Evolutionary conservation across 257 asterid species (phyloP).

Genomic region (Fraxinus cuspidata): DNA sequence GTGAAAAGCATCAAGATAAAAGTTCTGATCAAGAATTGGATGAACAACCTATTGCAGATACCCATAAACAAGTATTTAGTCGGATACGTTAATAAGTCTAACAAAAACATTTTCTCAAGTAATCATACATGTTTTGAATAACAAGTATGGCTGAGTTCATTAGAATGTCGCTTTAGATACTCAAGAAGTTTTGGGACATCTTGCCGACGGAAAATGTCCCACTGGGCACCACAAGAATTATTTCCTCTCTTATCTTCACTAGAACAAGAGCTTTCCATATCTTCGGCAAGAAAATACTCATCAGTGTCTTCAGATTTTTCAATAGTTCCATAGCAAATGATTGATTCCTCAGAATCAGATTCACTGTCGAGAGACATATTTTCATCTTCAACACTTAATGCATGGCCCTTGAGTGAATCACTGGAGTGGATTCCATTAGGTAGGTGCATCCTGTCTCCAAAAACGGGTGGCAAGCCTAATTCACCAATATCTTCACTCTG

Average conservation of each 20-base stretch:
- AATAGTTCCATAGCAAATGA: constrained; percentile 66
- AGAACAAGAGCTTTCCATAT: constrained; percentile 49
- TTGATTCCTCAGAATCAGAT: constrained; percentile 64
- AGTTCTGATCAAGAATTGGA: constrained; percentile 82
- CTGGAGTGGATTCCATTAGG: constrained; percentile 54
- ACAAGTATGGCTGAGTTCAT: constrained; percentile 57
- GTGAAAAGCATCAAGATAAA: constrained; percentile 90
- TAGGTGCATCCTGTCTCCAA: constrained; percentile 41
- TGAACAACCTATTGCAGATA: constrained; percentile 68
- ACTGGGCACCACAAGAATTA: constrained; percentile 74
- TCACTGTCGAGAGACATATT: constrained; percentile 58
- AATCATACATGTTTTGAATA: constrained; percentile 54
- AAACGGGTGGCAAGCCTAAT: constrained; percentile 61
- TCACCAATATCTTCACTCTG: constrained; percentile 78
- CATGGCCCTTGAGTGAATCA: constrained; percentile 44
- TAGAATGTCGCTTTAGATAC: constrained; percentile 70
- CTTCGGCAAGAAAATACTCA: constrained; percentile 56
- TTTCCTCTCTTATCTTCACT: constrained; percentile 44
- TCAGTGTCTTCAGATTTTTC: constrained; percentile 67
- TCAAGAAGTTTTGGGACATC: constrained; percentile 88
- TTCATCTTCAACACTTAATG: constrained; percentile 37
- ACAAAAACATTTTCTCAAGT: constrained; percentile 5
- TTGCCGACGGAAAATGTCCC: constrained; percentile 87
- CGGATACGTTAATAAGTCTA: constrained; percentile 11
- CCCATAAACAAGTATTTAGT: constrained; percentile 12